Base-by-base conservation (phyloP, 768 basidiomycete species). In the Termitomyces heimii region DNA sequence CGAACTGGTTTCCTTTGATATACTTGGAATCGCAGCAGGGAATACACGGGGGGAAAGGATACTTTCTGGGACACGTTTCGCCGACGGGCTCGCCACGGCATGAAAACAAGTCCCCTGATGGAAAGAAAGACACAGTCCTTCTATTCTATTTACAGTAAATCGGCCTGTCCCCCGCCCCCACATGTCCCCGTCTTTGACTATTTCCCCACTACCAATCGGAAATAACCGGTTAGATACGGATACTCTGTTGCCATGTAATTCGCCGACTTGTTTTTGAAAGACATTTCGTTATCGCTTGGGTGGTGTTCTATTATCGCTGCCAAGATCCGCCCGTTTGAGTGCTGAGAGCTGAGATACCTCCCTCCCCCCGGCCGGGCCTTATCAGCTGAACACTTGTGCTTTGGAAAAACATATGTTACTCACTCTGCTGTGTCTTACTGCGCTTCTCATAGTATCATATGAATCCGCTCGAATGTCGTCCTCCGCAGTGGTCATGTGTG, bases 271-370 rank as follows among this genome's bases (percentile, higher is more conserved):
- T 22, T 14, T 24, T 14, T 28, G 39, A 29, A n/a, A 20, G n/a
- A 13, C 12, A 40, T 22, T n/a, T 43, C 29, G 40, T 53, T 31
- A 40, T 42, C 28, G 26, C 39, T 48, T 32, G 53, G 53, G 43
- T 32, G 53, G 43, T 32, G 24, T 28, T 40, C 37, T 14, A 18
- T 14, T n/a, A n/a, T 52, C 35, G 10, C n/a, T 24, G 24, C 0
- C 26, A 44, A 56, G 55, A 42, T 56, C 55, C 55, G 55, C 4
- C 55, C 55, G 55, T 20, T 40, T 34, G 37, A 42, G 34, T 7
- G 7, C 51, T 37, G 34, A 51, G 35, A 51, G n/a, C n/a, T n/a
- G n/a, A n/a, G n/a, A n/a, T n/a, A n/a, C n/a, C n/a, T n/a, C n/a
- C n/a, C n/a, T n/a, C n/a, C n/a, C n/a, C n/a, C n/a, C 24, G 3